phyloP scores from a whole-genome alignment of 2,329 filamentous ascomycete genomes.

The Fusarium keratoplasticum region DNA sequence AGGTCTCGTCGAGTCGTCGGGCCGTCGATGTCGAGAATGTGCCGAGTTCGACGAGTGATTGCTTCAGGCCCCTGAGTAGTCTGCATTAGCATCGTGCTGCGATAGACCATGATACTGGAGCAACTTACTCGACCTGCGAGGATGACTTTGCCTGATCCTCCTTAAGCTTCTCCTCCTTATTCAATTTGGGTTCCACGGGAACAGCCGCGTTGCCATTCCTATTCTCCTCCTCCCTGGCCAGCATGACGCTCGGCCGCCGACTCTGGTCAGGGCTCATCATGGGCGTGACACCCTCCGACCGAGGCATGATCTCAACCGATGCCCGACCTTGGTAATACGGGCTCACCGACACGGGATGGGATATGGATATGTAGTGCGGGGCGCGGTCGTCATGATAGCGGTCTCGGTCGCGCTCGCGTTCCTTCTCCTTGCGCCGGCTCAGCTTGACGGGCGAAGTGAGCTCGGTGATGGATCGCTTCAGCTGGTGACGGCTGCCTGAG shows the following conservation, averaged over 20 bases:
- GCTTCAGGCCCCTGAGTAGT: constrained; percentile 58
- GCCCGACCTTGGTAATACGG: constrained; percentile 48
- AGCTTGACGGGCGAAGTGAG: constrained; percentile 60
- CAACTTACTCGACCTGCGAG: constrained; percentile 48
- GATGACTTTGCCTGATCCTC: constrained; percentile 52
- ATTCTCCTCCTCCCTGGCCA: constrained; percentile 46
- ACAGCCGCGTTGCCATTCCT: constrained; percentile 18
- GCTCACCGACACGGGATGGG: constrained; percentile 40
- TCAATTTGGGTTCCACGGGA: constrained; percentile 37
- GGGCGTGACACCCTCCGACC: constrained; percentile 59
- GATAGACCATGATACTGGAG: background rate
- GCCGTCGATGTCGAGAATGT: constrained; percentile 72
- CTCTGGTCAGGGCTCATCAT: constrained; percentile 57
- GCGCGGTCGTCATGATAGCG: constrained; percentile 47
- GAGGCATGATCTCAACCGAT: constrained; percentile 59
- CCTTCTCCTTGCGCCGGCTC: constrained; percentile 49
- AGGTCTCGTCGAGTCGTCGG: constrained; percentile 76
- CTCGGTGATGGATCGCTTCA: constrained; percentile 68
- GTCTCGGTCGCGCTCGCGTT: constrained; percentile 38
- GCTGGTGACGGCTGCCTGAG: constrained; percentile 59
- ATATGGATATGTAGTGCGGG: constrained; percentile 29
- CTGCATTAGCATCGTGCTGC: constrained; percentile 36
- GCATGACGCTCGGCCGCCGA: constrained; percentile 56
- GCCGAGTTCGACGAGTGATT: constrained; percentile 65
- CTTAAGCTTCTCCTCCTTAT: constrained; percentile 53